Base-by-base conservation (phyloP, 1,284 basidiomycete genomes). In the Grifola frondosa region DNA sequence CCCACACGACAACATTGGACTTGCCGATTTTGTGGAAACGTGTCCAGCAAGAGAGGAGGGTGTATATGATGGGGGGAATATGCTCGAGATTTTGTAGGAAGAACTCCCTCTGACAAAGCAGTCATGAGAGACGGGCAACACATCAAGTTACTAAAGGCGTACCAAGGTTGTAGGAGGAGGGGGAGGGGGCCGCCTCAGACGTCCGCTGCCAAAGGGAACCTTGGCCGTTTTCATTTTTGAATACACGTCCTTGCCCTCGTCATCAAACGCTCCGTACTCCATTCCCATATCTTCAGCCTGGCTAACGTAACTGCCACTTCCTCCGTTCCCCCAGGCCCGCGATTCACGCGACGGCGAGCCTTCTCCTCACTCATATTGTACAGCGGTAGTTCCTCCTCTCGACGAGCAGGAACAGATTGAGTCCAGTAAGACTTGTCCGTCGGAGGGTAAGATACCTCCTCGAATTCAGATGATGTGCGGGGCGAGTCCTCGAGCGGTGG, bases 21-120 rank as follows among this genome's bases (percentile, higher is more conserved):
- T 83, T 79, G n/a, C 96, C 96, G 47, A 99, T 99, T 53, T 85
- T 80, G 75, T 95, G 91, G 67, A 91, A 95, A 28, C 96, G 87
- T 7, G 96, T 98, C 77, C 90, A 88, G 71, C 96, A 93, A 21
- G 91, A 84, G 45, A 98, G 80, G 31, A 97, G 76, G 23, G 94
- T 97, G 72, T 99, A 99, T 41, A 95, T 71, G 42, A 84, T 77
- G 4, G 92, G 85, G 13, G 88, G 81, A 48, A 96, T 69, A 60
- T 90, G 81, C 59, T 93, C 90, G 46, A 84, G 73, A 67, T 94
- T 90, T 70, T 94, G 89, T 36, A 81, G 68, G 48, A 91, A 64
- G 64, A 91, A 85, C 59, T 92, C 91, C 57, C 73, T 70, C 90
- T 91, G 54, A 13, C 42, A 45, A 24, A 43, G 39, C 33, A 26